A percentile compares a stretch with the other conserved stretches of the same genome.
phyloP scores from a whole-genome alignment of 2,329 filamentous ascomycete genomes.

The Herpomyces periplanetae region DNA sequence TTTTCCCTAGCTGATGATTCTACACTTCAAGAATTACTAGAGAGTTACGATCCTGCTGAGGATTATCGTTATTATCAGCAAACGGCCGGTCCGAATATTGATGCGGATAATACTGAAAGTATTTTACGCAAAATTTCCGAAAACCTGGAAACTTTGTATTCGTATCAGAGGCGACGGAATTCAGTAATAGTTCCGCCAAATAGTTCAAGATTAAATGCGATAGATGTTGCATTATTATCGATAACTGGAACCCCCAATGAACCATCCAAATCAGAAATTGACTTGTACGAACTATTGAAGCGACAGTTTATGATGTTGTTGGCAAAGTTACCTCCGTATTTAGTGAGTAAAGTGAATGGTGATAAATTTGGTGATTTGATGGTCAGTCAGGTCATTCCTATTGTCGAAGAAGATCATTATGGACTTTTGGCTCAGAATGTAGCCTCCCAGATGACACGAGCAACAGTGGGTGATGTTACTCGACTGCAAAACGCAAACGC shows the following conservation, averaged over 20 bases:
- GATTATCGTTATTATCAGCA: too few relatives aligned
- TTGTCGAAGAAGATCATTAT: conserved; percentile 29
- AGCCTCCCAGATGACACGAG: too few relatives aligned
- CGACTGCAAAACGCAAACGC: too few relatives aligned
- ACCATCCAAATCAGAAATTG: conserved; percentile 18
- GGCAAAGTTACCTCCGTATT: conserved; percentile 36
- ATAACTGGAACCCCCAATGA: conserved; percentile 18
- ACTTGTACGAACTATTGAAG: conserved; percentile 29
- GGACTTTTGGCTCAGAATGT: conserved; percentile 54
- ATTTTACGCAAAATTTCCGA: conserved; percentile 32
- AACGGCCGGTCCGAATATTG: too few relatives aligned
- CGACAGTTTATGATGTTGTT: conserved; percentile 33
- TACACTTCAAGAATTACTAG: too few relatives aligned
- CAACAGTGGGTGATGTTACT: too few relatives aligned
- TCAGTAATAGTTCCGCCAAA: conserved; percentile 25
- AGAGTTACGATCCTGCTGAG: too few relatives aligned
- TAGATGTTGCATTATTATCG: conserved; percentile 19
- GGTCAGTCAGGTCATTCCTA: conserved; percentile 34
- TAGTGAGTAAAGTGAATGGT: conserved; percentile 47
- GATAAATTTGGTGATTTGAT: conserved; percentile 48
- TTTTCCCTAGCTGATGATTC: too few relatives aligned
- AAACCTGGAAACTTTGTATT: conserved; percentile 31
- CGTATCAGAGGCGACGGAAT: conserved; percentile 40
- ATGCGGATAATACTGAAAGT: conserved; percentile 25
- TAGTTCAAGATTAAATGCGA: conserved; percentile 21